A percentile compares a stretch with the other conserved stretches of the same genome.
Evolutionary conservation across 768 basidiomycete genomes (phyloP).

Genomic region (Rhodotorula toruloides): DNA sequence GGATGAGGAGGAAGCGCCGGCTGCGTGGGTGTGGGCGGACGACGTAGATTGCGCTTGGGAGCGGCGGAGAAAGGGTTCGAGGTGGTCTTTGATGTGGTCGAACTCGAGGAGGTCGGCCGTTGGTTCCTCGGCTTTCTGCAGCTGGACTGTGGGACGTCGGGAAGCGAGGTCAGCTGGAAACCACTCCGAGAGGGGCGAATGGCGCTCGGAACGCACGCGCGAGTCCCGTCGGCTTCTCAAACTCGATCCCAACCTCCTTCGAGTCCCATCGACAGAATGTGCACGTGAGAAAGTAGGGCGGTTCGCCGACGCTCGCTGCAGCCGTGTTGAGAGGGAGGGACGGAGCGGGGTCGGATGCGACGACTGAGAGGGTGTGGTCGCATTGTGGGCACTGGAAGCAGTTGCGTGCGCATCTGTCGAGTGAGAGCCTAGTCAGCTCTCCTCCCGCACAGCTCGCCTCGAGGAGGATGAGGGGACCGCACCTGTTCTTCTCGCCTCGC

Average conservation of each 20-base stretch:
- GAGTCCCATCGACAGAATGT: conserved; percentile 94
- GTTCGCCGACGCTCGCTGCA: conserved; percentile 58
- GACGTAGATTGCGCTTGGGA: conserved; percentile 36
- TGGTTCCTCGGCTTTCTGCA: conserved; percentile 83
- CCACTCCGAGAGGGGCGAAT: background rate
- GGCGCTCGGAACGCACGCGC: conserved; percentile 58
- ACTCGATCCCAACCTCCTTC: conserved; percentile 78
- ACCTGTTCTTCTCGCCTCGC: conserved; percentile 96
- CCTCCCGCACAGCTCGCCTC: background rate
- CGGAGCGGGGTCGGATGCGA: conserved; percentile 65
- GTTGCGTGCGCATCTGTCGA: conserved; percentile 82
- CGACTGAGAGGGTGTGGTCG: conserved; percentile 78
- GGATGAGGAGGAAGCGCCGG: conserved; percentile 59
- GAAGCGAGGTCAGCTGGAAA: background rate
- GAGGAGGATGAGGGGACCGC: conserved; percentile 28
- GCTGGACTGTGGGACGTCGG: conserved; percentile 59
- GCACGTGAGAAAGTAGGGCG: conserved; percentile 87
- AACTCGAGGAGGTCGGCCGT: conserved; percentile 81
- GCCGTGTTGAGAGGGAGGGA: conserved; percentile 21
- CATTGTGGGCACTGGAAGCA: conserved; percentile 97
- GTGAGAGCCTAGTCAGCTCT: background rate
- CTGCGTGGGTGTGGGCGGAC: conserved; percentile 18
- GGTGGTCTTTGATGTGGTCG: conserved; percentile 91
- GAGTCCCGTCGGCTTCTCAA: conserved; percentile 93
- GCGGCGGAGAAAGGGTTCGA: conserved; percentile 81